phyloP scores from a whole-genome alignment of 768 basidiomycete genomes.

The Suillus subalutaceus region DNA sequence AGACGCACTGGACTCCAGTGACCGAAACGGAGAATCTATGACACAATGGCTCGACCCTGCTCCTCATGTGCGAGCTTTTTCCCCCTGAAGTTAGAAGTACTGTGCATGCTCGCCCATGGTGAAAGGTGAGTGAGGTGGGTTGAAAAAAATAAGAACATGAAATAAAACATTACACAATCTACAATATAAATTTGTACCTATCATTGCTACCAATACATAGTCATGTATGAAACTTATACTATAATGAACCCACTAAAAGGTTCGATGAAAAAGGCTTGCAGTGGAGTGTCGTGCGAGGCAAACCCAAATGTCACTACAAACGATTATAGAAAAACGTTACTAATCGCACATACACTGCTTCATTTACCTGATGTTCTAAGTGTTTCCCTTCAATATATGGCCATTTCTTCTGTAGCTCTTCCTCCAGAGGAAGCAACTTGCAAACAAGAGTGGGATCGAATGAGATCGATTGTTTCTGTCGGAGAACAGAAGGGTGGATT shows the following conservation, averaged over 20 bases:
- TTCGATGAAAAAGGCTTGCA: background rate
- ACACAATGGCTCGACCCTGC: no score
- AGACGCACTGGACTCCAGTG: no score
- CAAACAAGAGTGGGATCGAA: conserved; percentile 48
- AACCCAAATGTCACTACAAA: background rate
- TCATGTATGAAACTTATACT: background rate
- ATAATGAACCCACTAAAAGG: background rate
- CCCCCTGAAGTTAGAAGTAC: no score
- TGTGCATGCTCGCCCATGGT: no score
- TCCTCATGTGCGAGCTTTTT: no score
- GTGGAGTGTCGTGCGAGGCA: background rate
- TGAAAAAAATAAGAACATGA: conserved; percentile 1
- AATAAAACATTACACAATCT: background rate
- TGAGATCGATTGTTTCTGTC: conserved; percentile 38
- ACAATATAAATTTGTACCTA: no score
- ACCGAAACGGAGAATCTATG: no score
- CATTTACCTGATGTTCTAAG: conserved; percentile 14
- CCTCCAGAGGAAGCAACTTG: conserved; percentile 53
- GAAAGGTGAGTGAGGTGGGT: no score
- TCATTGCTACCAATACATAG: background rate
- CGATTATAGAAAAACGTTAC: background rate
- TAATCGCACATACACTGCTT: conserved; percentile 14
- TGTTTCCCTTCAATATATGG: conserved; percentile 35
- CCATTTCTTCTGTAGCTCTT: conserved; percentile 52
- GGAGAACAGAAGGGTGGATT: conserved; percentile 61